Evolutionary conservation across 345 rosid genomes (phyloP), one percentile per base, ranked within the genome.

Genomic region (Euphorbia tirucalli): DNA sequence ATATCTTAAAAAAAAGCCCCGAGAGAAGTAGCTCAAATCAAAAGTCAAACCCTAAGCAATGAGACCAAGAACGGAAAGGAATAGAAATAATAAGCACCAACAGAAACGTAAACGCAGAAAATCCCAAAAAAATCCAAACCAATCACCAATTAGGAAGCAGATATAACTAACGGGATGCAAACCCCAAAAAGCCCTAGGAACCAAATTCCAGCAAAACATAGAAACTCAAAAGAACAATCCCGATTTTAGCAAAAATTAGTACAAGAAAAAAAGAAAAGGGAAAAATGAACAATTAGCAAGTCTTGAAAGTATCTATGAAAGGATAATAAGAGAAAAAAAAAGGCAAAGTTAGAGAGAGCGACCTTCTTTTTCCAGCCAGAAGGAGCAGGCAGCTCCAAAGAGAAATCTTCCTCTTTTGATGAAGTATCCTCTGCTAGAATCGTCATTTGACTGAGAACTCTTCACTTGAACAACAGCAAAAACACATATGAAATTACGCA

Each of bases 341-440:
- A 49, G 21, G 7, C n/a, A 71, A n/a, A 48, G 8, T 2, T 8
- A 57, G 7, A 27, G 44, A 39, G 66, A 60, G 57, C 6, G 22
- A 83, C 86, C 86, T 77, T 80, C 71, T 83, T 83, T 30, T 71
- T 75, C 86, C 86, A 83, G 74, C 86, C 84, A 37, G 77, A 54
- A 41, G 86, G 86, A 75, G 86, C 86, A 28, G 86, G 82, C 13
- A 83, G 84, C 74, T 83, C 86, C 71, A 83, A 56, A 61, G 84
- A 75, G 74, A 83, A 80, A 74, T 66, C 69, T 57, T 83, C 84
- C 22, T 75, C 80, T 32, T 56, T 30, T n/a, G 35, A 28, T 21
- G 50, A 30, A 25, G 68, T 52, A 55, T 70, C 64, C 39, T 52
- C 65, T 24, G 46, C 70, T 82, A 77, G 61, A 41, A 67, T 71